These are phyloP conservation scores for Bifiguratus adelaidae DNA, from an alignment of 192 early-diverging fungal species.

Conservation along the genomic window DNA sequence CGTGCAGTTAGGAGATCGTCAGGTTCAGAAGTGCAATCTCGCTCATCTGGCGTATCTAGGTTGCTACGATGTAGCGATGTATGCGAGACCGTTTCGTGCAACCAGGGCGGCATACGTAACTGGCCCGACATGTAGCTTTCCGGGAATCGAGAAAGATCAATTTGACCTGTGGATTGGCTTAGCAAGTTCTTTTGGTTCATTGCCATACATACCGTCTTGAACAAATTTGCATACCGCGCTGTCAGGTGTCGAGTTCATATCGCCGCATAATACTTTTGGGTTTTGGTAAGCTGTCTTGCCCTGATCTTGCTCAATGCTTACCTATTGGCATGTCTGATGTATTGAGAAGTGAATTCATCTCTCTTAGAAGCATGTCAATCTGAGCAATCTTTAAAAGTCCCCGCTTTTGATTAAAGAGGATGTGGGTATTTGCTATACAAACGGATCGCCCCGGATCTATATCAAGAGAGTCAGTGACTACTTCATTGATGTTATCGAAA, in stretches of 20 bases:
- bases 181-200: not conserved
- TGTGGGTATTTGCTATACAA: not conserved
- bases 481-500: not conserved
- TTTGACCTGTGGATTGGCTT: not conserved
- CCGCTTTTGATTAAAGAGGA: not conserved
- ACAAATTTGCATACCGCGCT: not conserved
- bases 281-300: no score
- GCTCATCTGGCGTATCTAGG: no score
- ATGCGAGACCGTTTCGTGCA: not conserved
- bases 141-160: not conserved
- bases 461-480: not conserved
- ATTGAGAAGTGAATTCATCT: not conserved
- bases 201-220: not conserved
- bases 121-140: not conserved
- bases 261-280: not conserved
- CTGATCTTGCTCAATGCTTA: no score
- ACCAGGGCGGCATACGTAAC: not conserved
- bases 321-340: not conserved
- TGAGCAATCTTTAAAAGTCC: not conserved
- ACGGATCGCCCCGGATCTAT: not conserved
- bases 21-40: no score
- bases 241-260: slow-evolving; percentile 1
- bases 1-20: not conserved
- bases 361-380: not conserved
- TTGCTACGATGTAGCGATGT: not conserved